phyloP scores from a whole-genome alignment of 805 yeast genomes.

The Pichia deserticola region DNA sequence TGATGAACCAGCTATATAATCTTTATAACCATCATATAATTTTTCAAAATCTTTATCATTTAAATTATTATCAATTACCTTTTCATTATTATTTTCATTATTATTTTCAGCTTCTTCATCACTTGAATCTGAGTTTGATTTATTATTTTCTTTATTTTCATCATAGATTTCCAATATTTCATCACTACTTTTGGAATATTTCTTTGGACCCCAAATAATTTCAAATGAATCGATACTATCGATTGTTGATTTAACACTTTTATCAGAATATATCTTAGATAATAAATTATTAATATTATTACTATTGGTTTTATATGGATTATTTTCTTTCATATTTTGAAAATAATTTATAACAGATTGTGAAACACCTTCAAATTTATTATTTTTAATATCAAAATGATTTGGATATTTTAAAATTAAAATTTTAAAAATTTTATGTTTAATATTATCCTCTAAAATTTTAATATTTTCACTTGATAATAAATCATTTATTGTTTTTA shows the following conservation, averaged over 20 bases:
- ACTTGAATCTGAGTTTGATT: background rate
- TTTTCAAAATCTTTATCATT: constrained; percentile 15
- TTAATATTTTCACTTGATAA: background rate
- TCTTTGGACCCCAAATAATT: constrained; percentile 12
- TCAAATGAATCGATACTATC: constrained; percentile 8
- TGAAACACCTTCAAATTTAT: background rate
- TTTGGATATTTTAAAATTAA: constrained; percentile 10
- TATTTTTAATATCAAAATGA: constrained; percentile 9
- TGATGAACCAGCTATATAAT: constrained; percentile 35
- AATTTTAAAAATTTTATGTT: constrained; percentile 17
- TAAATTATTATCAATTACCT: constrained; percentile 13
- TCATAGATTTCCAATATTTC: constrained; percentile 12
- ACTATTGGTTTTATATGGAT: constrained; percentile 35
- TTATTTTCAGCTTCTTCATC: constrained; percentile 13
- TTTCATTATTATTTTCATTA: constrained; percentile 3
- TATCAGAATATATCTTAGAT: constrained; percentile 41
- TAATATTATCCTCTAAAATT: constrained; percentile 6
- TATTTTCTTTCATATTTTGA: constrained; percentile 24
- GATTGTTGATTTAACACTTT: constrained; percentile 9
- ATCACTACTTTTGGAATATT: constrained; percentile 13
- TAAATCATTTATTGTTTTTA: constrained; percentile 4
- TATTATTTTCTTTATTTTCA: constrained; percentile 8
- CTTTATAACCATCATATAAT: constrained; percentile 20
- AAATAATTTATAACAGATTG: constrained; percentile 20
- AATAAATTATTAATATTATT: constrained; percentile 38